phyloP scores from a whole-genome alignment of 768 basidiomycete genomes.

The Piloderma croceum region DNA sequence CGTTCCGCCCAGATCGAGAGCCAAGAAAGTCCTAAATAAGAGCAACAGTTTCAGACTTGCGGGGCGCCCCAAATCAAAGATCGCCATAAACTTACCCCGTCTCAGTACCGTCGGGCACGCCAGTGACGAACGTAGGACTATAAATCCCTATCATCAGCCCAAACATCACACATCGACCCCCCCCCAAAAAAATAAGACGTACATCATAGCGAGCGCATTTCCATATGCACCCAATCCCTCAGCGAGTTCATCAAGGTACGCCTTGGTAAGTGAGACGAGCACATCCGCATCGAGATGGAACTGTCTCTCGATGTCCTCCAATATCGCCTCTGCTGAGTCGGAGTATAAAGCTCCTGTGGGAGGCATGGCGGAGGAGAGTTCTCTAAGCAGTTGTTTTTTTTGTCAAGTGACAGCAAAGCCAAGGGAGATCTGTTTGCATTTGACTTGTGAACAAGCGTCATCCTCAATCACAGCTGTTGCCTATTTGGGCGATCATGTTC shows the following conservation, averaged over 20 bases:
- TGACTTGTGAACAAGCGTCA: no score
- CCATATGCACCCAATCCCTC: slow-evolving; percentile 69
- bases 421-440: no score
- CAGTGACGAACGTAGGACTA: slow-evolving; percentile 93
- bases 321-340: no score
- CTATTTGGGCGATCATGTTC: no score
- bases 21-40: slow-evolving; percentile 82
- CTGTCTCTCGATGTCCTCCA: slow-evolving; percentile 64
- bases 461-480: no score
- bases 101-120: slow-evolving; percentile 90
- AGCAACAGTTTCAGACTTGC: slow-evolving; percentile 2
- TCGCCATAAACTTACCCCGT: slow-evolving; percentile 70
- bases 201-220: slow-evolving; percentile 92
- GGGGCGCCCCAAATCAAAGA: background rate
- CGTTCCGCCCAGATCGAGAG: slow-evolving; percentile 94
- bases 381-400: no score
- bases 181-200: no score
- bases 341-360: no score
- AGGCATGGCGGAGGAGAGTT: no score
- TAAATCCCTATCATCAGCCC: background rate
- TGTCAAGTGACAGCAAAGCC: no score
- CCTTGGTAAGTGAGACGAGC: slow-evolving; percentile 65
- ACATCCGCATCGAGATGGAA: slow-evolving; percentile 60
- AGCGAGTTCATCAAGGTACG: slow-evolving; percentile 78
- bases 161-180: background rate